Conservation (phyloP, 2,329 filamentous ascomycete species). For the Ophiocordyceps polyrhachis-furcata region DNA sequence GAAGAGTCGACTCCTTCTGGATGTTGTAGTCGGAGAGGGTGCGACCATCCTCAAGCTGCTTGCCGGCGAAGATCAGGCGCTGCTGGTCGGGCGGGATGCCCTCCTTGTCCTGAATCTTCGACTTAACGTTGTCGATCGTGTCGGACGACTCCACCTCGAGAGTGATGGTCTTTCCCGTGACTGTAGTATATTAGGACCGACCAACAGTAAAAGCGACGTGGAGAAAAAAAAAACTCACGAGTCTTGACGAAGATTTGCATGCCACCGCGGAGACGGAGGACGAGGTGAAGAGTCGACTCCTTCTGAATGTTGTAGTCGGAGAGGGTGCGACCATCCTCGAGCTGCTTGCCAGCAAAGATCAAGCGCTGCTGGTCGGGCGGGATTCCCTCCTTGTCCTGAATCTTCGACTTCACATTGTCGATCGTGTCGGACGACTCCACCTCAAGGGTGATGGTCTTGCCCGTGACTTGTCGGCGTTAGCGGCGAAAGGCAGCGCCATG, state of each 20-base stretch:
- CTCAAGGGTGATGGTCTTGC: slow-evolving; percentile 13
- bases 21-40: slow-evolving; percentile 99
- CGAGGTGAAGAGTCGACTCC: slow-evolving; percentile 32
- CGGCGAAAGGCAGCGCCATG: background rate
- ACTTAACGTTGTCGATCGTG: slow-evolving; percentile 99
- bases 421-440: slow-evolving; percentile 15
- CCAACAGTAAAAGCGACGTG: background rate
- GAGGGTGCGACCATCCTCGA: slow-evolving; percentile 97
- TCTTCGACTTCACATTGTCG: slow-evolving; percentile 46
- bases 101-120: slow-evolving; percentile 98
- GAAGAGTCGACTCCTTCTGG: slow-evolving; percentile 89
- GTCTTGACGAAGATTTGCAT: slow-evolving; percentile 17
- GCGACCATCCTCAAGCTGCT: slow-evolving; percentile 99
- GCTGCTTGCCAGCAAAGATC: slow-evolving; percentile 99
- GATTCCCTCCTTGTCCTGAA: slow-evolving; percentile 98
- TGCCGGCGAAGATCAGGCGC: slow-evolving; percentile 98
- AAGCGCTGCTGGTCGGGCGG: slow-evolving; percentile 98
- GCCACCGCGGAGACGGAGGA: background rate
- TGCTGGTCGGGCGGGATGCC: slow-evolving; percentile 98
- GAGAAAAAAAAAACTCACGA: background rate
- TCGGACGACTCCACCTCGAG: slow-evolving; percentile 71
- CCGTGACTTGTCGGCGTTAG: slow-evolving; percentile 1
- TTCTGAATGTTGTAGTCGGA: slow-evolving; percentile 99
- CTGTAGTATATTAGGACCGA: too few relatives aligned
- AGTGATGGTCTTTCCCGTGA: slow-evolving; percentile 12